Evolutionary conservation across 805 yeast genomes (phyloP).

Genomic region (Wickerhamomyces silvicola): DNA sequence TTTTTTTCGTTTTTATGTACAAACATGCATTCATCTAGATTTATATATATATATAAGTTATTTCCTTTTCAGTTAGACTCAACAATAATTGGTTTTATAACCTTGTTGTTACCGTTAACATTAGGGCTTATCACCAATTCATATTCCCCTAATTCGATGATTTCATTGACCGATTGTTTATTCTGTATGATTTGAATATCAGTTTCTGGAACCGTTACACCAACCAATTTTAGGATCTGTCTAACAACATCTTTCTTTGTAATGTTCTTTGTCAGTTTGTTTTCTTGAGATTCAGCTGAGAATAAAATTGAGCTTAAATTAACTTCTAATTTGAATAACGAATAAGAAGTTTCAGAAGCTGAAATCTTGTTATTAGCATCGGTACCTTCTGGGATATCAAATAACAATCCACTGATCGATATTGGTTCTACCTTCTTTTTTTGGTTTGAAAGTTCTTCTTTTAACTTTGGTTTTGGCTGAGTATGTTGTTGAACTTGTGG

Average conservation of each 20-base stretch:
- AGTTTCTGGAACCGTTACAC: conserved; percentile 13
- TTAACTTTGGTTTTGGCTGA: conserved; percentile 1
- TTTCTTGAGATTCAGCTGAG: background rate
- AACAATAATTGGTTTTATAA: conserved; percentile 14
- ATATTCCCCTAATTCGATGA: conserved; percentile 14
- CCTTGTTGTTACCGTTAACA: conserved; percentile 3
- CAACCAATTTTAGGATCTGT: conserved; percentile 7
- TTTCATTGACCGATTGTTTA: conserved; percentile 5
- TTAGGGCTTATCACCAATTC: conserved; percentile 12
- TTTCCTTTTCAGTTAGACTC: background rate
- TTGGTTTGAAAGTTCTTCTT: conserved; percentile 2
- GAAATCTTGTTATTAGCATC: conserved; percentile 1
- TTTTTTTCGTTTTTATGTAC: no score
- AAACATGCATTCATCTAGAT: no score
- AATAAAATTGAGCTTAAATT: conserved; percentile 7
- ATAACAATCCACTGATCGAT: conserved; percentile 17
- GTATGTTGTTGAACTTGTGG: conserved; percentile 4
- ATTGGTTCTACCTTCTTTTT: conserved; percentile 8
- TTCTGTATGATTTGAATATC: conserved; percentile 10
- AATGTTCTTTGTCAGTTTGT: conserved; percentile 1
- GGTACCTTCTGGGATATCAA: conserved; percentile 11
- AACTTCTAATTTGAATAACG: conserved; percentile 18
- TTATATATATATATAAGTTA: no score
- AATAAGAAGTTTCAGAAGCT: conserved; percentile 11
- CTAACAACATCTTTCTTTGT: conserved; percentile 9